These are phyloP conservation scores for Vanrija pseudolonga DNA, from an alignment of 1,284 basidiomycete species.

Conservation along the genomic window DNA sequence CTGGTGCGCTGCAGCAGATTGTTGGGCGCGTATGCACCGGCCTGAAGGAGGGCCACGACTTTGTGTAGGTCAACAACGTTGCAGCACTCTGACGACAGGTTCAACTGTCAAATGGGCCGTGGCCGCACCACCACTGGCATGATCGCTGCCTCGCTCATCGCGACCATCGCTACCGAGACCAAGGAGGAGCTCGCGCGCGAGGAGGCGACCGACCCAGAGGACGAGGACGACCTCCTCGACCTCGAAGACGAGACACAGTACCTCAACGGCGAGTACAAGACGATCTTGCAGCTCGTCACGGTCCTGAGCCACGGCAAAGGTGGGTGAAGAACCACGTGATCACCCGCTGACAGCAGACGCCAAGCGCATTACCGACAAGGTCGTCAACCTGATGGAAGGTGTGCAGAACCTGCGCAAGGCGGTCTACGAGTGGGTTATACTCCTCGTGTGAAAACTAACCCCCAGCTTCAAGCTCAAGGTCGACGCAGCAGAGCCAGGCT, in stretches of 20 bases:
- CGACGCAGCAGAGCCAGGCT: conserved; percentile 74
- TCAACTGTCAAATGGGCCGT: conserved; percentile 52
- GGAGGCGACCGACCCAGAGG: conserved; percentile 41
- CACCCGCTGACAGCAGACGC: conserved; percentile 64
- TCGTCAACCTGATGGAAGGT: conserved; percentile 81
- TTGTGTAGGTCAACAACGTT: conserved; percentile 66
- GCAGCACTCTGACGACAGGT: conserved; percentile 21
- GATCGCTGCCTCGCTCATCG: conserved; percentile 82
- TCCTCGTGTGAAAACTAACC: background rate
- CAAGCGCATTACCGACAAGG: conserved; percentile 85
- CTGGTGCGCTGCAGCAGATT: conserved; percentile 73
- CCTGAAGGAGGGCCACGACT: conserved; percentile 62
- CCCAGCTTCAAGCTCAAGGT: conserved; percentile 83
- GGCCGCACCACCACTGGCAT: conserved; percentile 80
- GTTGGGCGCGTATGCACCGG: conserved; percentile 68
- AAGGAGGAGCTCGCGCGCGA: conserved; percentile 29
- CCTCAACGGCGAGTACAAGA: conserved; percentile 92
- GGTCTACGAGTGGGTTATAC: conserved; percentile 71
- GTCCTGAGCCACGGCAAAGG: conserved; percentile 44
- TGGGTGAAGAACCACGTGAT: conserved; percentile 11
- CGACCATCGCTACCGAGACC: conserved; percentile 60
- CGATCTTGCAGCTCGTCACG: conserved; percentile 74
- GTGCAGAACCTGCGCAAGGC: conserved; percentile 91
- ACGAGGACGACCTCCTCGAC: conserved; percentile 57
- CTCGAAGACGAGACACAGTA: conserved; percentile 81